Conservation (phyloP, 2,329 filamentous ascomycete species). For the Pestalotiopsis sp. region DNA sequence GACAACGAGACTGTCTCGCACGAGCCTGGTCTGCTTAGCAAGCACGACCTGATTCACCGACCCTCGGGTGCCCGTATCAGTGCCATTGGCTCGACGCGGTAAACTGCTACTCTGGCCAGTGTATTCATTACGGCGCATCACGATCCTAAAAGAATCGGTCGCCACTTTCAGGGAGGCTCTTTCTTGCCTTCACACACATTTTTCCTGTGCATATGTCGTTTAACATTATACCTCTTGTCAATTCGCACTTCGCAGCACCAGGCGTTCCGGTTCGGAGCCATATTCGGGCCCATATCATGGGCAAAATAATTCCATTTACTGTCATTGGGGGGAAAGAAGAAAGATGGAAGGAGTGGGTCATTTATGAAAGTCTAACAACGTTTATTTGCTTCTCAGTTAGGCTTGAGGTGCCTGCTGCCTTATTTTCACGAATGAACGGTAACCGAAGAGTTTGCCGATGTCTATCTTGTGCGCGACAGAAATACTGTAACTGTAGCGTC, state of each 20-base stretch:
- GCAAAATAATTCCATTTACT: constrained; percentile 8
- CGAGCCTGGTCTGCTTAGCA: constrained; percentile 54
- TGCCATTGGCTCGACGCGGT: constrained; percentile 57
- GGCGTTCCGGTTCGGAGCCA: constrained; percentile 5
- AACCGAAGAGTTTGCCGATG: not conserved
- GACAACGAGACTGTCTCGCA: constrained; percentile 53
- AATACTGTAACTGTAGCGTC: not conserved
- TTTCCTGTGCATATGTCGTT: constrained; percentile 9
- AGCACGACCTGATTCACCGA: constrained; percentile 64
- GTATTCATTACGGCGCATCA: not conserved
- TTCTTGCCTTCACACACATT: not conserved
- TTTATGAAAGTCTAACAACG: constrained; percentile 1
- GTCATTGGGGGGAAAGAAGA: not conserved
- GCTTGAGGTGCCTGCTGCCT: not conserved
- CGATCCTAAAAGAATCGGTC: not conserved
- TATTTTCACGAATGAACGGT: not conserved
- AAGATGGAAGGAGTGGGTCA: constrained; percentile 2
- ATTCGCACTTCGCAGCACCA: constrained; percentile 1
- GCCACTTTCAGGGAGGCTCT: not conserved
- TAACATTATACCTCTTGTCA: constrained; percentile 7
- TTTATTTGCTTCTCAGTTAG: not conserved
- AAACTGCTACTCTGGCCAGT: not conserved
- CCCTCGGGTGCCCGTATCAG: constrained; percentile 67
- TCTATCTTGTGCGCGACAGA: not conserved
- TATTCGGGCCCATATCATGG: constrained; percentile 5